These are phyloP conservation scores for Fusarium odoratissimum DNA, from an alignment of 2,329 filamentous ascomycete genomes.

Conservation along the genomic window DNA sequence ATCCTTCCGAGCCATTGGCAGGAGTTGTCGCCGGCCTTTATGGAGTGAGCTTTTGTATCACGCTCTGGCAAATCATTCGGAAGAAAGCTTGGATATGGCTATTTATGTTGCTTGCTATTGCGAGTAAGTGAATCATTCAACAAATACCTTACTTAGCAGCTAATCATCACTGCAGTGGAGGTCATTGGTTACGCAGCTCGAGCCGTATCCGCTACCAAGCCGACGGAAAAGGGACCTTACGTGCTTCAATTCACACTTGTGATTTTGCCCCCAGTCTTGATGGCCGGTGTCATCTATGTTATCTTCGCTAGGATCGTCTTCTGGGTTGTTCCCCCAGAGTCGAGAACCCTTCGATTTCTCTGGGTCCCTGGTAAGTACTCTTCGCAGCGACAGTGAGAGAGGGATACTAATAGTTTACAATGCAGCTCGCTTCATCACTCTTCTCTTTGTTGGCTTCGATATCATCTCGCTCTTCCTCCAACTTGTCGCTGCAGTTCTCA, in stretches of 20 bases:
- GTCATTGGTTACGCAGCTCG: constrained; percentile 30
- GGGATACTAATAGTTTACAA: fast-evolving
- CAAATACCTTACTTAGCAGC: no score
- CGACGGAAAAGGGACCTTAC: constrained; percentile 30
- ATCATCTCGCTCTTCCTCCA: constrained; percentile 54
- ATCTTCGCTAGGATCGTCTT: constrained; percentile 40
- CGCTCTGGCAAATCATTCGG: constrained; percentile 29
- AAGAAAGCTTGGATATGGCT: constrained; percentile 40
- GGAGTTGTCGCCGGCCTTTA: constrained; percentile 36
- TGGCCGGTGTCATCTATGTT: constrained; percentile 44
- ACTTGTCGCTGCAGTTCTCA: constrained; percentile 53
- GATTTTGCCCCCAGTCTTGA: constrained; percentile 38
- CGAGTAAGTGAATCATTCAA: neutral
- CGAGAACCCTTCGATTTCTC: constrained; percentile 28
- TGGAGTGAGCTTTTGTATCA: constrained; percentile 26
- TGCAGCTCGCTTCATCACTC: constrained; percentile 45
- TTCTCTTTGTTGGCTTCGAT: constrained; percentile 56
- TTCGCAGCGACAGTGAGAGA: fast-evolving
- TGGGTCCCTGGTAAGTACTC: constrained; percentile 38
- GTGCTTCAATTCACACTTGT: constrained; percentile 39
- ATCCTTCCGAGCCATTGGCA: constrained; percentile 29
- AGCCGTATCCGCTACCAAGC: constrained; percentile 24
- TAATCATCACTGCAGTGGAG: constrained; percentile 24
- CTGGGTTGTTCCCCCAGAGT: constrained; percentile 39
- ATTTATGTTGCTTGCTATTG: constrained; percentile 30